Evolutionary conservation across 257 asterid species (phyloP), one percentile per base, ranked within the genome.

Genomic region (Petrea volubilis): DNA sequence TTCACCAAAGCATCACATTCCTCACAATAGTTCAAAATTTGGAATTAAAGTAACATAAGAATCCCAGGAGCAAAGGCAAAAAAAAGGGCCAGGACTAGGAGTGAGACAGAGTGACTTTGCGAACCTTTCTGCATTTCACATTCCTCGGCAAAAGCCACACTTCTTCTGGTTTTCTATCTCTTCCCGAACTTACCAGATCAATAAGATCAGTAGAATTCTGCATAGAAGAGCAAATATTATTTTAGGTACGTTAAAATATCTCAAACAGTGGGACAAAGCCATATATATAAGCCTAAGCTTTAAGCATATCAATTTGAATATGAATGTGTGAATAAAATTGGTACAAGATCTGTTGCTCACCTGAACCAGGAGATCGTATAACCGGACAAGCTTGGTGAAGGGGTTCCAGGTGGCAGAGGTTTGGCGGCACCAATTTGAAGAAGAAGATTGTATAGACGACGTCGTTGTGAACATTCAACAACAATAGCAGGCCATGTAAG

Each of bases 101-200:
- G n/a, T n/a, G n/a, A n/a, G n/a, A n/a, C n/a, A n/a, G n/a, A n/a
- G n/a, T n/a, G n/a, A n/a, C n/a, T n/a, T n/a, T n/a, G 20, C 86
- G 5, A 73, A 95, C 99, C 99, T 90, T 84, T 85, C 96, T 43
- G 97, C 96, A 86, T 78, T 69, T 91, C 95, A 6, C 88, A 90
- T 74, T 95, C 95, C 86, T 95, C 97, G 49, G 84, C 86, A 67
- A 92, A 89, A 38, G 93, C 78, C 77, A n/a, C n/a, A 85, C 81
- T 85, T 95, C 99, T 74, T 92, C 97, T n/a, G 87, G 78, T 64
- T 85, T 95, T 66, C 87, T 85, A 70, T 90, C 97, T 87, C 99
- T 87, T 72, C 98, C 97, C 7, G 99, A 92, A 73, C 93, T 91
- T 70, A 92, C 92, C 81, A n/a, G n/a, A n/a, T n/a, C n/a, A n/a